phyloP scores from a whole-genome alignment of 2,329 filamentous ascomycete genomes.

The Fusarium guadeloupense region DNA sequence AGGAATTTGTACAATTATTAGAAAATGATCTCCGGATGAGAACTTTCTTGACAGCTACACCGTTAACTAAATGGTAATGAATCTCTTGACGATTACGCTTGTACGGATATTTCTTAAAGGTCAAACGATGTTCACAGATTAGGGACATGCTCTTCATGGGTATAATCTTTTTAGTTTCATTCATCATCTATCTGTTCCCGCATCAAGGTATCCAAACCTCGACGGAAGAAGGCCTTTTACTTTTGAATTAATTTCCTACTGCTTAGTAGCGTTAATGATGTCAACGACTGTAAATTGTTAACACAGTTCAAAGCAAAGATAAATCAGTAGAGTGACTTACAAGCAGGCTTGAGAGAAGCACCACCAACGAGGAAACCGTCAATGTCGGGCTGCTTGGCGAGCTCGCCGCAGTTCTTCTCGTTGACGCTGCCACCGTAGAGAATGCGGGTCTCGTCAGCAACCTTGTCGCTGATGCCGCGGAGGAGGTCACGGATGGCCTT shows the following conservation, averaged over 20 bases:
- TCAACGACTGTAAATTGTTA: conserved; percentile 58
- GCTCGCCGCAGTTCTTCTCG: conserved; percentile 97
- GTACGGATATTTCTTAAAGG: background rate
- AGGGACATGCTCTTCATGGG: conserved; percentile 13
- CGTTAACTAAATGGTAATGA: background rate
- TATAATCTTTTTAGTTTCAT: conserved; percentile 41
- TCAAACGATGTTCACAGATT: background rate
- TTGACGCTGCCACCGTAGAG: conserved; percentile 96
- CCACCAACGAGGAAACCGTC: conserved; percentile 98
- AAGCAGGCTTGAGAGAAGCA: conserved; percentile 95
- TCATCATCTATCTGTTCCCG: conserved; percentile 34
- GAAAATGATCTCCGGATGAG: conserved; percentile 37
- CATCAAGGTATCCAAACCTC: conserved; percentile 13
- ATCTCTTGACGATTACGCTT: background rate
- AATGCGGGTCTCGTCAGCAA: conserved; percentile 87
- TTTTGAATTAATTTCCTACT: conserved; percentile 50
- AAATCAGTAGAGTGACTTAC: conserved; percentile 60
- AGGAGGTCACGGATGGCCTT: conserved; percentile 92
- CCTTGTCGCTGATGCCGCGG: conserved; percentile 75
- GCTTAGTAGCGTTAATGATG: conserved; percentile 65
- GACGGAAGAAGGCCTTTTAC: conserved; percentile 21
- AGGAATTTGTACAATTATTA: conserved; percentile 42
- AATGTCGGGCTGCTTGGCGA: conserved; percentile 92
- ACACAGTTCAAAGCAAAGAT: conserved; percentile 5
- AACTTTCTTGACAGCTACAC: conserved; percentile 9